A percentile compares a stretch with the other conserved stretches of the same genome.
Evolutionary conservation across 208 protist species (phyloP).

Genomic region (Trypanosomatidae sp.): DNA sequence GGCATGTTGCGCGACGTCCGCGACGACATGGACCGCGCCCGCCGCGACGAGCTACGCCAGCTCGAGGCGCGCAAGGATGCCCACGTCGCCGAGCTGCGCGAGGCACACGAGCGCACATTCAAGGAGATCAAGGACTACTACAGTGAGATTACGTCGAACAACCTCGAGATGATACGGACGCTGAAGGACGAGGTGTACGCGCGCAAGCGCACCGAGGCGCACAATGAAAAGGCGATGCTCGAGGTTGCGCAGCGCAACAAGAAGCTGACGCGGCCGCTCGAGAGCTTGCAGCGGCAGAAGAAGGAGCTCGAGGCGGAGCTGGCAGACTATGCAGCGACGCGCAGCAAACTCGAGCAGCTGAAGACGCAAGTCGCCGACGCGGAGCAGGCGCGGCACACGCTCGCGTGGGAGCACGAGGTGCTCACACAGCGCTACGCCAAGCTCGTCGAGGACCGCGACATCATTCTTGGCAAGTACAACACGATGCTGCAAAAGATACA

Average conservation of each 20-base stretch:
- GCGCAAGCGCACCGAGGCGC: constrained; percentile 89
- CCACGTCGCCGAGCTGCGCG: constrained; percentile 92
- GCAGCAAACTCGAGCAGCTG: constrained; percentile 62
- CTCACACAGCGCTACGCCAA: constrained; percentile 87
- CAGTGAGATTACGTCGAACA: constrained; percentile 97
- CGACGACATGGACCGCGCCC: constrained; percentile 84
- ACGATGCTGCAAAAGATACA: constrained; percentile 93
- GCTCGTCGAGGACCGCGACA: constrained; percentile 90
- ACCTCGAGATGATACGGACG: constrained; percentile 96
- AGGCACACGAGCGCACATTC: constrained; percentile 93
- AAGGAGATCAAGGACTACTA: constrained; percentile 97
- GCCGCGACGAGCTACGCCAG: constrained; percentile 88
- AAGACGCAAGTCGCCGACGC: constrained; percentile 59
- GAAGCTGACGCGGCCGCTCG: constrained; percentile 92
- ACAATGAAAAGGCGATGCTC: constrained; percentile 96
- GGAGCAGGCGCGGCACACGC: constrained; percentile 83
- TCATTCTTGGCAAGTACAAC: constrained; percentile 93
- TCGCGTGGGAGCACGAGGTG: constrained; percentile 95
- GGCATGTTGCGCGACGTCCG: constrained; percentile 83
- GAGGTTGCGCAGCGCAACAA: constrained; percentile 95
- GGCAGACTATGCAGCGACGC: constrained; percentile 84
- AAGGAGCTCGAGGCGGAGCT: constrained; percentile 88
- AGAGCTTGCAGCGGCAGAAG: constrained; percentile 82
- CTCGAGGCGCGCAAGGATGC: constrained; percentile 95
- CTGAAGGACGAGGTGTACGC: constrained; percentile 94